A percentile compares a stretch with the other conserved stretches of the same genome.
Evolutionary conservation across 2,329 filamentous ascomycete species (phyloP).

Genomic region (Colletotrichum viniferum): DNA sequence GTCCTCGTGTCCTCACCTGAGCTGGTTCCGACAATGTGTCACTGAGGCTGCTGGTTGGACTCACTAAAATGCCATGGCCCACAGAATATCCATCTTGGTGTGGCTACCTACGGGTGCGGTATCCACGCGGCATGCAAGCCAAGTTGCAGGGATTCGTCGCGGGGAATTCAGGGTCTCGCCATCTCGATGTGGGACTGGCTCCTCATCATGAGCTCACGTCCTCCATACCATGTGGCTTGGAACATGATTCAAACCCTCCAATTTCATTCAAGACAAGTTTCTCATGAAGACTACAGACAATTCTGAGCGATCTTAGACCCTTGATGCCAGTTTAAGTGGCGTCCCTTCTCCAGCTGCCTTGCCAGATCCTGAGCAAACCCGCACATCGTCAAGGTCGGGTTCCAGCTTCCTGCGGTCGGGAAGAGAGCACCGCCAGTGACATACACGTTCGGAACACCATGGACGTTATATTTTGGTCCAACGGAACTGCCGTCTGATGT

Average conservation of each 20-base stretch:
- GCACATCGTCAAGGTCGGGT: not conserved
- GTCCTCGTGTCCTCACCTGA: not conserved
- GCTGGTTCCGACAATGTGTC: not conserved
- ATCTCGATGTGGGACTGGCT: not conserved
- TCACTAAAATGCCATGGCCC: not conserved
- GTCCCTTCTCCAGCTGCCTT: not conserved
- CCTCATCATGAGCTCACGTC: not conserved
- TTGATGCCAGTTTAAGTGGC: not conserved
- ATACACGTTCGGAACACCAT: not conserved
- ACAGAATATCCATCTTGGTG: not conserved
- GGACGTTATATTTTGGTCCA: not conserved
- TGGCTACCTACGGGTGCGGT: not conserved
- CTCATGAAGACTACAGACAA: not conserved
- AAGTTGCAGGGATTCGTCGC: constrained; percentile 6
- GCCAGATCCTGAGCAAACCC: not conserved
- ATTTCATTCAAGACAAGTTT: not conserved
- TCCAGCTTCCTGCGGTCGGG: not conserved
- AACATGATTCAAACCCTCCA: not conserved
- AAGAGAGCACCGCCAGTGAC: not conserved
- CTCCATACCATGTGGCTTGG: not conserved
- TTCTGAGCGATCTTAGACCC: rapidly evolving
- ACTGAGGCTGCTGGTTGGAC: not conserved
- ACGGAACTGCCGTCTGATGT: not conserved
- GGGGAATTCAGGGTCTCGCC: constrained; percentile 9
- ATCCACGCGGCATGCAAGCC: constrained; percentile 3